phyloP scores from a whole-genome alignment of 2,329 filamentous ascomycete species.

The Arthroderma sp. region DNA sequence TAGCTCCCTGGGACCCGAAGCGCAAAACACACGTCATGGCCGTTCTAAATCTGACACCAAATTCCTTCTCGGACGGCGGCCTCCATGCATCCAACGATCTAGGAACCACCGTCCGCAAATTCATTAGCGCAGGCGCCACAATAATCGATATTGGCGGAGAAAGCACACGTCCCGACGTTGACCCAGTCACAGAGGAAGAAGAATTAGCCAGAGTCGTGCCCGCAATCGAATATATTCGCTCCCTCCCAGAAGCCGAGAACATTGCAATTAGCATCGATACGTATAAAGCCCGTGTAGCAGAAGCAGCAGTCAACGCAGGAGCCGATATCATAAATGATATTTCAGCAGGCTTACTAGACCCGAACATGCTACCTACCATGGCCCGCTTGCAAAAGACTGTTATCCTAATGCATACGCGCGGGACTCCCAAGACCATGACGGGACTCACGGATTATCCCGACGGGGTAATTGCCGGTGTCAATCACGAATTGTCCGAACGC shows the following conservation, averaged over 20 bases:
- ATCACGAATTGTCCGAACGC: constrained; percentile 54
- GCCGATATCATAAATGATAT: constrained; percentile 94
- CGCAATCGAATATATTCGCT: constrained; percentile 59
- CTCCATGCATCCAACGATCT: constrained; percentile 45
- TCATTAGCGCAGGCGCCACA: constrained; percentile 58
- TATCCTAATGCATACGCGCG: constrained; percentile 86
- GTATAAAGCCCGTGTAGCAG: constrained; percentile 73
- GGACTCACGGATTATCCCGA: constrained; percentile 53
- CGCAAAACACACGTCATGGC: constrained; percentile 74
- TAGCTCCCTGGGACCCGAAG: constrained; percentile 44
- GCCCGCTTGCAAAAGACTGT: constrained; percentile 67
- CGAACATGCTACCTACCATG: constrained; percentile 67
- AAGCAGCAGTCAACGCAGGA: constrained; percentile 60
- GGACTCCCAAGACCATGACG: constrained; percentile 71
- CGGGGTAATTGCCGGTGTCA: constrained; percentile 53
- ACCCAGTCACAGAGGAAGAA: constrained; percentile 55
- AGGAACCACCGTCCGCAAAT: constrained; percentile 43
- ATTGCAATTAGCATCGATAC: constrained; percentile 84
- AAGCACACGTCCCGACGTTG: constrained; percentile 68
- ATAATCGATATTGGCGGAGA: constrained; percentile 91
- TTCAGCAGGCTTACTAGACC: constrained; percentile 66
- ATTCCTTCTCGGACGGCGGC: constrained; percentile 93
- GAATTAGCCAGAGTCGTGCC: constrained; percentile 70
- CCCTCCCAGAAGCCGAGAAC: constrained; percentile 46
- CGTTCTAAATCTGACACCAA: constrained; percentile 86